phyloP scores from a whole-genome alignment of 805 yeast species.

The Ogataea haglerorum region DNA sequence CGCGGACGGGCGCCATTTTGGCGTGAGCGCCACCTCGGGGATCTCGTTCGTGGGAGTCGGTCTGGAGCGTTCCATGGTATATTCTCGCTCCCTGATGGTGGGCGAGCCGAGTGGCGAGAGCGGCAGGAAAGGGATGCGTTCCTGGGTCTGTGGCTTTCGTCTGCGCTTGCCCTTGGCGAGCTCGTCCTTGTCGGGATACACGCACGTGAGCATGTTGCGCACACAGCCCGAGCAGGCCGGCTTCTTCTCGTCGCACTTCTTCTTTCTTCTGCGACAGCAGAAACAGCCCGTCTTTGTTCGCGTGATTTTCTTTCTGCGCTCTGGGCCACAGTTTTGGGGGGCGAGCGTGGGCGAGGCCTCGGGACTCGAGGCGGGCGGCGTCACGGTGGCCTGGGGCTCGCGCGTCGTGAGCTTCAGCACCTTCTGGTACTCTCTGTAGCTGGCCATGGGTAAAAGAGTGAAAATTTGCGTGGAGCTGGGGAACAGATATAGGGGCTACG shows the following conservation, averaged over 20 bases:
- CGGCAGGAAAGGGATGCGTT: slow-evolving; percentile 2
- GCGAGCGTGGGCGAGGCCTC: slow-evolving; percentile 20
- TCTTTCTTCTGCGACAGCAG: slow-evolving; percentile 37
- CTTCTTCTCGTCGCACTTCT: slow-evolving; percentile 36
- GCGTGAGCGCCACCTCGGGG: slow-evolving; percentile 2
- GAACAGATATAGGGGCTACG: not conserved
- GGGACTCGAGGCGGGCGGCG: slow-evolving; percentile 23
- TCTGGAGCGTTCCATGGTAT: slow-evolving; percentile 3
- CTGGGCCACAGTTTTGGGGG: slow-evolving; percentile 7
- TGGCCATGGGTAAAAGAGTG: slow-evolving; percentile 21
- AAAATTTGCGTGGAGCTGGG: slow-evolving; percentile 6
- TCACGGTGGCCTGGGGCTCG: slow-evolving; percentile 9
- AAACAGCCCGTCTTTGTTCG: slow-evolving; percentile 38
- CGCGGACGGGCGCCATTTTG: slow-evolving; percentile 8
- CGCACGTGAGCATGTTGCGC: slow-evolving; percentile 33
- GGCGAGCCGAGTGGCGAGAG: slow-evolving; percentile 31
- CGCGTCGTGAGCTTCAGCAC: slow-evolving; percentile 26
- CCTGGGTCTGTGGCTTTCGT: slow-evolving; percentile 1
- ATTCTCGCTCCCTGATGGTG: slow-evolving; percentile 10
- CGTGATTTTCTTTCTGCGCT: slow-evolving; percentile 29
- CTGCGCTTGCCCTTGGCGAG: slow-evolving; percentile 15
- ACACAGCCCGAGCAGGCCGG: slow-evolving; percentile 36
- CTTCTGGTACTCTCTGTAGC: slow-evolving; percentile 33
- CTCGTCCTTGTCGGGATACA: slow-evolving; percentile 29
- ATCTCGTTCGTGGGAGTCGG: slow-evolving; percentile 1